Evolutionary conservation across 129 eudicot species (phyloP).

Genomic region (Escallonia herrerae): DNA sequence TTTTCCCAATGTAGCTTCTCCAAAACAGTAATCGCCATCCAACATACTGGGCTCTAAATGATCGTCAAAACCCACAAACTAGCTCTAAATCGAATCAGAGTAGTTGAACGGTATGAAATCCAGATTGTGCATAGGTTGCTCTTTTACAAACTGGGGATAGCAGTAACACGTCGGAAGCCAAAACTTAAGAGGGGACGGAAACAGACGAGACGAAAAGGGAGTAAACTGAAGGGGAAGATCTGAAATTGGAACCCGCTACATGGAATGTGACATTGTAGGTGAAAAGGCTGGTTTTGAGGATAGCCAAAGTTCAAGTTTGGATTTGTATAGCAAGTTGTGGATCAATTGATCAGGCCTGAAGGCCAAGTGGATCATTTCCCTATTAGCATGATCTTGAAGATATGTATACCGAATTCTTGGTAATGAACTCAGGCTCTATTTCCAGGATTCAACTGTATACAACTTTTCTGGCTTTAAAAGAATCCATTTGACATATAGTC

Average conservation of each 20-base stretch:
- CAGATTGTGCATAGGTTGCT: slow-evolving; percentile 25
- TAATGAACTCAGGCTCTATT: slow-evolving; percentile 46
- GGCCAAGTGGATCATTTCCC: slow-evolving; percentile 53
- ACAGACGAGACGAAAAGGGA: slow-evolving; percentile 31
- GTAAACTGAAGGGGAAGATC: slow-evolving; percentile 37
- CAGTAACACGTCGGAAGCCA: slow-evolving; percentile 33
- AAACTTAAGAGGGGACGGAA: slow-evolving; percentile 19
- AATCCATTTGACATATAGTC: too few species aligned
- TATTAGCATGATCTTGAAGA: slow-evolving; percentile 42
- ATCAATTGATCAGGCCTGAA: slow-evolving; percentile 47
- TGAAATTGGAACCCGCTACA: slow-evolving; percentile 10
- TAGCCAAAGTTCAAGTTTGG: slow-evolving; percentile 27
- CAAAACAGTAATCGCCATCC: slow-evolving; percentile 19
- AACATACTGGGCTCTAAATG: slow-evolving; percentile 25
- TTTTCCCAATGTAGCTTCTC: slow-evolving; percentile 42
- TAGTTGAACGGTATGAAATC: slow-evolving; percentile 29
- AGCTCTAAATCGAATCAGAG: slow-evolving; percentile 30
- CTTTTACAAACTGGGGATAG: slow-evolving; percentile 23
- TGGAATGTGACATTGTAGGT: slow-evolving; percentile 29
- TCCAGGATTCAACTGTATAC: slow-evolving; percentile 41
- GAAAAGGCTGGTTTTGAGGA: slow-evolving; percentile 23
- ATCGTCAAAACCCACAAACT: slow-evolving; percentile 43
- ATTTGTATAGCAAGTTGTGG: slow-evolving; percentile 27
- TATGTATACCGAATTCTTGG: slow-evolving; percentile 47
- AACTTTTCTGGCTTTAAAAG: slow-evolving; percentile 37